Evolutionary conservation across 2,329 filamentous ascomycete species (phyloP), one percentile per base, ranked within the genome.

Genomic region (Scytalidium sp.): DNA sequence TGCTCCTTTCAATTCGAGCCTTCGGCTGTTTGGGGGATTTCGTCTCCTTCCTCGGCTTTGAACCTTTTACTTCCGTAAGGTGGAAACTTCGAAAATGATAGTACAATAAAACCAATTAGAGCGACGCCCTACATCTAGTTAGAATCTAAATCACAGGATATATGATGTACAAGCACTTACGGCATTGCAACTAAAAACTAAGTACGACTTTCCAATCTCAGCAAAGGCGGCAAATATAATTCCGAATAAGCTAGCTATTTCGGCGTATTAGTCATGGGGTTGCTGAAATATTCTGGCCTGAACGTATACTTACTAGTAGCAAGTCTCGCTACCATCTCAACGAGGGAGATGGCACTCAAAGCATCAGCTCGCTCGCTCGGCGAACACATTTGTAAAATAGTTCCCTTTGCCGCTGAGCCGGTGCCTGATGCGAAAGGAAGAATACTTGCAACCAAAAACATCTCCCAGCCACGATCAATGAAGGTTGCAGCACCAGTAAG

Each of bases 371-470:
- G 75, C 49, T 85, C 78, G 0, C 73, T 73, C 1, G 80, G 72
- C 0, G 83, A 71, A 41, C 84, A 84, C 83, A 89, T 85, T 50
- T 86, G 80, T 0, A 87, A 78, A 51, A 89, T 87, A n/a, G 85
- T 83, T 1, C 85, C 86, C 56, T 89, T 90, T 1, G 84, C 83
- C 0, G 85, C 83, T 0, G 84, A 78, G 0, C 84, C 85, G 0
- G 85, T 85, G 0, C 86, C 86, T 0, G 85, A 85, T 0, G 83
- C 84, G 23, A 89, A 80, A 0, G 86, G 86, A 0, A 90, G 72
- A 1, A 88, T 62, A 21, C 80, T 76, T 0, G 83, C 83, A 76
- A 76, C 72, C 0, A 87, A 65, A 58, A 87, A 89, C 43, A 89
- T 81, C 56, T 90, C 85, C 83, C 84, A 88, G 1, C 76, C 75